A percentile compares a stretch with the other conserved stretches of the same genome.
Evolutionary conservation across 2,329 filamentous ascomycete species (phyloP).

Genomic region (Didymella glomerata): DNA sequence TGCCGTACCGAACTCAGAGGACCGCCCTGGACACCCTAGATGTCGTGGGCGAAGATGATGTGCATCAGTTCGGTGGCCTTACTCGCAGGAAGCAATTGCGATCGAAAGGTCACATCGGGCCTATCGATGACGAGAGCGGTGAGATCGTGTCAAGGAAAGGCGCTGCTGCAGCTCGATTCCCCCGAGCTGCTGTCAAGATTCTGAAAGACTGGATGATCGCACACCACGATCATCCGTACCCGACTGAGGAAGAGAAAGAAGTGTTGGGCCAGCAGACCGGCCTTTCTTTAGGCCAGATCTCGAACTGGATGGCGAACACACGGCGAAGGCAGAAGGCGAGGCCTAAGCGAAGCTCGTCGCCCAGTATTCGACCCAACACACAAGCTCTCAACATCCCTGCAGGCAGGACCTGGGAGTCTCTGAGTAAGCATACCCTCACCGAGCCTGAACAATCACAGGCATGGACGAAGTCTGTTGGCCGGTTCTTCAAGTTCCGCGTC

Average conservation of each 20-base stretch:
- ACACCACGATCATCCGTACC: conserved; percentile 85
- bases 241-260: conserved; percentile 86
- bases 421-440: conserved; percentile 43
- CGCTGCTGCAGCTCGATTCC: conserved; percentile 64
- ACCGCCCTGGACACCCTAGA: conserved; percentile 59
- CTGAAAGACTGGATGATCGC: conserved; percentile 85
- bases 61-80: conserved; percentile 43
- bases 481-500: conserved; percentile 37
- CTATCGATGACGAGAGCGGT: conserved; percentile 46
- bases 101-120: conserved; percentile 47
- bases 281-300: conserved; percentile 82
- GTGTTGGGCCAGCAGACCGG: conserved; percentile 80
- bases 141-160: conserved; percentile 45
- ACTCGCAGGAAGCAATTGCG: conserved; percentile 52
- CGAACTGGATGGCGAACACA: conserved; percentile 92
- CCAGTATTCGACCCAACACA: conserved; percentile 69
- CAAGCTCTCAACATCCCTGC: conserved; percentile 78
- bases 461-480: conserved; percentile 20
- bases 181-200: conserved; percentile 78
- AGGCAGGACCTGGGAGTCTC: conserved; percentile 62
- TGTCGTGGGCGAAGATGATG: conserved; percentile 54
- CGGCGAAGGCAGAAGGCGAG: conserved; percentile 82
- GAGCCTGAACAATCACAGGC: conserved; percentile 19
- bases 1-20: conserved; percentile 40
- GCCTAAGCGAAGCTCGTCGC: conserved; percentile 72